Evolutionary conservation across 1,284 basidiomycete genomes (phyloP).

Genomic region (Sporisorium exsertum): DNA sequence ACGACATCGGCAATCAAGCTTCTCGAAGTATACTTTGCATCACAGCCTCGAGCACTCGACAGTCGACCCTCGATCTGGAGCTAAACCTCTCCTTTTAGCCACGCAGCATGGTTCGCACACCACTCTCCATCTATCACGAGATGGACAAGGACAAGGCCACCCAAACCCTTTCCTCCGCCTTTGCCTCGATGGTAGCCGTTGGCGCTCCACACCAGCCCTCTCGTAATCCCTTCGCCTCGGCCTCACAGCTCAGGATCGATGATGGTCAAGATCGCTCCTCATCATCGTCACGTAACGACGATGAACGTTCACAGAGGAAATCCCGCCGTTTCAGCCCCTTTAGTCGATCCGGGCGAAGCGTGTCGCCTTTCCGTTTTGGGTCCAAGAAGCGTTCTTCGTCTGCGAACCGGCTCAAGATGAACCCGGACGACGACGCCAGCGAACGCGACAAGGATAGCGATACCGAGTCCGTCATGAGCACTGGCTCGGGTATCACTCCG

Average conservation of each 20-base stretch:
- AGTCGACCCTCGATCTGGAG: background rate
- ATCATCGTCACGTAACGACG: constrained; percentile 8
- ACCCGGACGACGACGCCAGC: constrained; percentile 29
- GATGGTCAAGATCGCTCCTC: constrained; percentile 16
- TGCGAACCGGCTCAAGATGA: constrained; percentile 26
- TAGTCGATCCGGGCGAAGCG: constrained; percentile 30
- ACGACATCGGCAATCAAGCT: background rate
- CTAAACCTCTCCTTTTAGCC: background rate
- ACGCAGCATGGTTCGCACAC: constrained; percentile 32
- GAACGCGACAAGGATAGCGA: constrained; percentile 42
- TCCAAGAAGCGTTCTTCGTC: constrained; percentile 35
- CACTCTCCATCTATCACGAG: constrained; percentile 26
- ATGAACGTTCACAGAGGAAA: constrained; percentile 25
- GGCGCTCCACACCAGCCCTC: constrained; percentile 32
- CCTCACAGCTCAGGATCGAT: constrained; percentile 37
- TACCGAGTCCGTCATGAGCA: constrained; percentile 39
- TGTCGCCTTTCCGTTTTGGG: constrained; percentile 44
- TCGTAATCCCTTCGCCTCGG: constrained; percentile 14
- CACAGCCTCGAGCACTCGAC: background rate
- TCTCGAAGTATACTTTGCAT: background rate
- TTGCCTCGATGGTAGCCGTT: constrained; percentile 46
- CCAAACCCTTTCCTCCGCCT: constrained; percentile 39
- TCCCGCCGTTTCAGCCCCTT: constrained; percentile 30
- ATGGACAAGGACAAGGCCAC: constrained; percentile 32
- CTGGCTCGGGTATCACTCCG: constrained; percentile 44